Evolutionary conservation across 768 basidiomycete genomes (phyloP), one percentile per base, ranked within the genome.

Genomic region (Kockovaella imperatae): DNA sequence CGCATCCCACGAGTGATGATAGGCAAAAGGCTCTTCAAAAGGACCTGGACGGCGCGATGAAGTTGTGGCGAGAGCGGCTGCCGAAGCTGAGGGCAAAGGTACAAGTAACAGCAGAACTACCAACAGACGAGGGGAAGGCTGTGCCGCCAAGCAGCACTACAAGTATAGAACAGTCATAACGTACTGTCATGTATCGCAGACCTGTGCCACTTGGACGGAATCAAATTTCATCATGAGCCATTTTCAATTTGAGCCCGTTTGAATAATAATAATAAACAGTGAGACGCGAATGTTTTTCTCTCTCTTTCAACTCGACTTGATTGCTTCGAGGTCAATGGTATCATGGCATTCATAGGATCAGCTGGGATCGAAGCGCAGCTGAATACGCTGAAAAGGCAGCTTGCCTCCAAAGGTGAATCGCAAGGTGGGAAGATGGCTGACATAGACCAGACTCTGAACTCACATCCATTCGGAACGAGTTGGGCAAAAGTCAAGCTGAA

Each of bases 1-100:
- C 75, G 0, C 75, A 76, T 61, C 75, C 75, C 0, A 73, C 72
- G 1, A 73, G 72, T 35, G 53, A 70, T n/a, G 67, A 62, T 13
- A 51, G 75, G 34, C 62, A 72, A 25, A 51, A 47, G 45, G 56
- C 56, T 11, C 35, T 67, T 35, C 52, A 61, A 20, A 59, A 59
- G 28, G 62, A 67, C 42, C 50, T 63, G 54, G 46, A 46, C 21
- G 45, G 20, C 6, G 59, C 65, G 8, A 44, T 64, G 57, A 58
- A 52, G 50, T 40, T 56, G 5, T 64, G 60, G 60, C 44, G 35
- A 5, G 26, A 47, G 23, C 17, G 18, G 14, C 7, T 7, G 4
- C 34, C 28, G 23, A 32, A n/a, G n/a, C 31, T n/a, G 31, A 32
- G 31, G 10, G 31, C 31, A 32, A n/a, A n/a, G n/a, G n/a, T n/a